phyloP scores from a whole-genome alignment of 2,329 filamentous ascomycete genomes.

The Neobulgaria alba region DNA sequence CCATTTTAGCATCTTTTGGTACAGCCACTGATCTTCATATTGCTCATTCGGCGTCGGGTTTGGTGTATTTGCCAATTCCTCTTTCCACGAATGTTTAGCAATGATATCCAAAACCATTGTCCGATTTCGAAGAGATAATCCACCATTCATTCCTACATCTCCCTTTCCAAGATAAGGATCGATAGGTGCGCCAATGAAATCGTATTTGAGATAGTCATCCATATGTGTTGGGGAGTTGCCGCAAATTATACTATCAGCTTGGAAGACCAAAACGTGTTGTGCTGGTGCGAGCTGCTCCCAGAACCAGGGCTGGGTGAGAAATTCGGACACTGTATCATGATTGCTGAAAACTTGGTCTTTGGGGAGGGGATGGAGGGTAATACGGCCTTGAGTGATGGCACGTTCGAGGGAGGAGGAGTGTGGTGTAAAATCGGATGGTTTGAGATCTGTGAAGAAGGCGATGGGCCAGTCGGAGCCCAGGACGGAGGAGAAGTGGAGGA shows the following conservation, averaged over 20 bases:
- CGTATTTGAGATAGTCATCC: neutral
- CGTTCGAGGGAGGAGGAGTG: constrained; percentile 28
- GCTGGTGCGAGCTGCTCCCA: constrained; percentile 28
- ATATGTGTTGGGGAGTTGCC: neutral
- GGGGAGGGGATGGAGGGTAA: constrained; percentile 31
- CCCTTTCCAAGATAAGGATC: constrained; percentile 34
- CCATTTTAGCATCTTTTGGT: constrained; percentile 14
- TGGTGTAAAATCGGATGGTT: constrained; percentile 5
- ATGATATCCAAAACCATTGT: constrained; percentile 24
- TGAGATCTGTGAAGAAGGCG: constrained; percentile 31
- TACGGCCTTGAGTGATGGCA: constrained; percentile 23
- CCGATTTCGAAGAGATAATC: constrained; percentile 29
- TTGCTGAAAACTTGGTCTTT: constrained; percentile 23
- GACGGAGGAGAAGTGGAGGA: constrained; percentile 30
- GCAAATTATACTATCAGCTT: constrained; percentile 22
- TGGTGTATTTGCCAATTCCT: constrained; percentile 12
- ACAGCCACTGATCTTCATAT: constrained; percentile 13
- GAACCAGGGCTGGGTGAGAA: constrained; percentile 23
- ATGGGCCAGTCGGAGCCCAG: constrained; percentile 36
- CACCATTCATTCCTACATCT: constrained; percentile 29
- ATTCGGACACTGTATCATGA: constrained; percentile 27
- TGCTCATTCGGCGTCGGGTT: constrained; percentile 17
- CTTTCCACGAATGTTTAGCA: constrained; percentile 4
- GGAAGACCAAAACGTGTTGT: constrained; percentile 26
- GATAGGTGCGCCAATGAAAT: constrained; percentile 24